Percentiles rank a stretch among this genome's conserved stretches.
These are phyloP conservation scores for Crithidia expoeki DNA, from an alignment of 208 protist species.

Conservation along the genomic window DNA sequence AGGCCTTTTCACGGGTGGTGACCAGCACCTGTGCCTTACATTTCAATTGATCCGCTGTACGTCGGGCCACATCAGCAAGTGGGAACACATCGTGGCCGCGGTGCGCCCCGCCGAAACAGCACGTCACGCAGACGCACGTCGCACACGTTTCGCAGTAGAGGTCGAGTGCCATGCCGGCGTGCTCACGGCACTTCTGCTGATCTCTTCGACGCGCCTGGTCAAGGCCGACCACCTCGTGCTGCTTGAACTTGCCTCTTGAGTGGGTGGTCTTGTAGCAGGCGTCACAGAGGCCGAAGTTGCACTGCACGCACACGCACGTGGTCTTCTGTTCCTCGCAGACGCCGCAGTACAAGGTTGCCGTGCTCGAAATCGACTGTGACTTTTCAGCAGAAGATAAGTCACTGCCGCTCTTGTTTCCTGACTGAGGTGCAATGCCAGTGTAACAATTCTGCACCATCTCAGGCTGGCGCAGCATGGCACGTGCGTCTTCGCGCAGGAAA, in stretches of 20 bases:
- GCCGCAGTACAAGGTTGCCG: conserved; percentile 36
- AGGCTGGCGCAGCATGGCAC: not conserved
- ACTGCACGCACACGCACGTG: conserved; percentile 59
- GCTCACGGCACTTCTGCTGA: conserved; percentile 36
- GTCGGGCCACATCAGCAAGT: conserved; percentile 40
- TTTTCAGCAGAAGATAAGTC: not conserved
- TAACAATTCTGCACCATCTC: conserved; percentile 20
- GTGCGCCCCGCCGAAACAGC: conserved; percentile 73
- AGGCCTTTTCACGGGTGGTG: conserved; percentile 6
- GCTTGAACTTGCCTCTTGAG: conserved; percentile 58
- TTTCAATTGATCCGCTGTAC: conserved; percentile 9
- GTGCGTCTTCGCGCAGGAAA: not conserved
- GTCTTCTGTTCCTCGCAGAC: conserved; percentile 61
- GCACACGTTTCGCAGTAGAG: conserved; percentile 74
- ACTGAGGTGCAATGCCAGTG: conserved; percentile 1
- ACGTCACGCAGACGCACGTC: conserved; percentile 61
- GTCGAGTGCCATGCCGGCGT: conserved; percentile 60
- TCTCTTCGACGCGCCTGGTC: conserved; percentile 32
- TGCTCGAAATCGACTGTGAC: not conserved
- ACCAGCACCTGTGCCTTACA: conserved; percentile 29
- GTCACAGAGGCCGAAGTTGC: conserved; percentile 73
- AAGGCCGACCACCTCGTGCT: conserved; percentile 55
- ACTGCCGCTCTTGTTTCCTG: not conserved
- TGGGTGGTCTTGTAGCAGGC: conserved; percentile 55
- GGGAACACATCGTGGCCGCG: conserved; percentile 61